These are phyloP conservation scores for Ampelocalamus luodianensis DNA, from an alignment of 176 grass and related monocot genomes.

Conservation along the genomic window DNA sequence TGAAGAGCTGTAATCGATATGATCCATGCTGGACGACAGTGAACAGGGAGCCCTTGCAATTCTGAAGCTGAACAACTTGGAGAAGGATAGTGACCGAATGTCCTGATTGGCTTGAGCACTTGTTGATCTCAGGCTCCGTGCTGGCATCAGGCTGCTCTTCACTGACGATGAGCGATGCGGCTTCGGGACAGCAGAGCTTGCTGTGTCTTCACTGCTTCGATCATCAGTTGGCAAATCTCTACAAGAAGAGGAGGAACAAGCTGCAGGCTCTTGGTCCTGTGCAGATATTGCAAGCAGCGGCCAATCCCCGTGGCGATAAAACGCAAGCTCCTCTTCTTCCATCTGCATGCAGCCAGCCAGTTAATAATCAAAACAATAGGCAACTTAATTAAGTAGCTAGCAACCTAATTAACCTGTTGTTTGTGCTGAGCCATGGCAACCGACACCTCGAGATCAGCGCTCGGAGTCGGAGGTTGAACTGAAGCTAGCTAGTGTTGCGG, in stretches of 20 bases:
- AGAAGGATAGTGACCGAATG: slow-evolving; percentile 51
- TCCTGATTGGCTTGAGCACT: neutral
- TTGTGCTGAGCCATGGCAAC: no score
- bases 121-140: slow-evolving; percentile 53
- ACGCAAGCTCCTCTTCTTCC: neutral
- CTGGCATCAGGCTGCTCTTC: slow-evolving; percentile 55
- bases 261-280: slow-evolving; percentile 40
- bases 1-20: neutral
- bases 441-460: no score
- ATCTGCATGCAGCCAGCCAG: no score
- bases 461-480: no score
- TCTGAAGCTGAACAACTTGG: slow-evolving; percentile 57
- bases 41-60: neutral
- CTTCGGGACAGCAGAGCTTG: no score
- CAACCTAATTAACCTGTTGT: no score
- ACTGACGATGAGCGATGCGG: neutral
- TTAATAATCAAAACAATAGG: no score
- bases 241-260: slow-evolving; percentile 9
- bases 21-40: neutral
- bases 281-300: slow-evolving; percentile 45
- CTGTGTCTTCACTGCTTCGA: no score
- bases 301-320: slow-evolving; percentile 33
- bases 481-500: no score
- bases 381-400: no score
- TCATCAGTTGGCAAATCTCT: neutral